Base-by-base conservation (phyloP, 2,329 filamentous ascomycete species). In the Clarireedia monteithiana region DNA sequence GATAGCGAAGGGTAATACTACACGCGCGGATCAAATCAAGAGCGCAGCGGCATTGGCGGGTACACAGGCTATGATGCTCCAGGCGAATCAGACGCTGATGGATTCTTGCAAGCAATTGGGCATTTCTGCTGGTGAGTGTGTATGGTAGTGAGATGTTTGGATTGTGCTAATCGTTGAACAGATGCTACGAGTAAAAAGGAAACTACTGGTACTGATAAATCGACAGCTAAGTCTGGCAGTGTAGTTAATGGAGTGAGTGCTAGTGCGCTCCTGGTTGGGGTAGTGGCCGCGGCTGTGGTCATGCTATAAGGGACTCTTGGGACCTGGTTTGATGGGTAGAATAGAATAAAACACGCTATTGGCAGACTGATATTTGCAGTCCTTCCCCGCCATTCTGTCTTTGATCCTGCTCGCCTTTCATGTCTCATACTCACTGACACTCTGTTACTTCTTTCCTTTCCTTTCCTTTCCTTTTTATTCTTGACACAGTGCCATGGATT, bases 81-180 rank as follows among this genome's bases (percentile, higher is more conserved):
- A 67, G 50, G 57, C 63, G 49, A 74, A 75, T 63, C 48, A 67
- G 5, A 74, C 72, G 3, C 61, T 74, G 17, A 63, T 71, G 59
- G 53, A 24, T 1, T 20, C 20, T 17, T 55, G 53, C 27, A 27
- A 39, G 38, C 23, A 17, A 15, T 45, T 55, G 48, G 47, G 53
- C 1, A 50, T 55, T 38, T 26, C n/a, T 7, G 27, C 9, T 26
- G 24, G 45, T 44, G 9, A 48, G 30, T 53, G 6, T 7, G 12
- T 2, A 5, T 15, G 20, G 20, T 12, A 4, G 7, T 36, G 20
- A 24, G 47, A 39, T 38, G 5, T 5, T 15, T n/a, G 3, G 4
- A 6, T 5, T 23, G 15, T 3, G 2, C 14, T 52, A 46, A 52
- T 14, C 1, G 12, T 2, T 12, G 6, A 39, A 26, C 26, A 48